These are phyloP conservation scores for Tetradesmus lagerheimii DNA, from an alignment of 139 green algal genomes.

Conservation along the genomic window DNA sequence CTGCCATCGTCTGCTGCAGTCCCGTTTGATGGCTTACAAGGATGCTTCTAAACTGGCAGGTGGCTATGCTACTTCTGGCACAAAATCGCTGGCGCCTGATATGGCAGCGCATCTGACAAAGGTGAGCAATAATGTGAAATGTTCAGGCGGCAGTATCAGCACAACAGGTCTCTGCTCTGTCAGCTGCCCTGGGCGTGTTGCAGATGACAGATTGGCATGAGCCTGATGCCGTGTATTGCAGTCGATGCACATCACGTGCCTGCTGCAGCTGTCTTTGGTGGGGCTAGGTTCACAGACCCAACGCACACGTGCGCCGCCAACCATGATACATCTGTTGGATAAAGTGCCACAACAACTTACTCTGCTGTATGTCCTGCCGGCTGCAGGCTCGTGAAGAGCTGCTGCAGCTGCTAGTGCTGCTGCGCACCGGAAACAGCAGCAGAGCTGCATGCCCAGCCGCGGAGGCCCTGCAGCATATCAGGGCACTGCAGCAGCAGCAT, in stretches of 20 bases:
- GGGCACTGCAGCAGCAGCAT: slow-evolving; percentile 1
- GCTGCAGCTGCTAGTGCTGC: not conserved
- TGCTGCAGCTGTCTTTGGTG: no score
- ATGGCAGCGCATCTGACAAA: not conserved
- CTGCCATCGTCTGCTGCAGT: not conserved
- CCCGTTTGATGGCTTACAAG: not conserved
- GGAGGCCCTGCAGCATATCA: not conserved
- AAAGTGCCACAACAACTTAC: no score
- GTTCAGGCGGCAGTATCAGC: no score
- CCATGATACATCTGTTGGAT: no score
- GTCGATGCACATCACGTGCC: no score
- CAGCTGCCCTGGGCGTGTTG: no score
- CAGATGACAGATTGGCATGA: no score
- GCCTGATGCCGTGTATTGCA: no score
- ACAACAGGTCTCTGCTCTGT: no score
- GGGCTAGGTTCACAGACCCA: no score
- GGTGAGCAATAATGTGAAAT: no score
- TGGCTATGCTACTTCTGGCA: not conserved
- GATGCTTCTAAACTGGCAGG: not conserved
- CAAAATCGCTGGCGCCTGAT: not conserved
- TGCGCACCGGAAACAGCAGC: not conserved
- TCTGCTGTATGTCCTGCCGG: not conserved
- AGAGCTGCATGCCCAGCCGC: not conserved
- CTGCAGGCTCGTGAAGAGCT: not conserved
- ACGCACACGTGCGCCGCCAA: no score